phyloP scores from a whole-genome alignment of 1,284 basidiomycete species.

The Stygiomarasmius scandens region DNA sequence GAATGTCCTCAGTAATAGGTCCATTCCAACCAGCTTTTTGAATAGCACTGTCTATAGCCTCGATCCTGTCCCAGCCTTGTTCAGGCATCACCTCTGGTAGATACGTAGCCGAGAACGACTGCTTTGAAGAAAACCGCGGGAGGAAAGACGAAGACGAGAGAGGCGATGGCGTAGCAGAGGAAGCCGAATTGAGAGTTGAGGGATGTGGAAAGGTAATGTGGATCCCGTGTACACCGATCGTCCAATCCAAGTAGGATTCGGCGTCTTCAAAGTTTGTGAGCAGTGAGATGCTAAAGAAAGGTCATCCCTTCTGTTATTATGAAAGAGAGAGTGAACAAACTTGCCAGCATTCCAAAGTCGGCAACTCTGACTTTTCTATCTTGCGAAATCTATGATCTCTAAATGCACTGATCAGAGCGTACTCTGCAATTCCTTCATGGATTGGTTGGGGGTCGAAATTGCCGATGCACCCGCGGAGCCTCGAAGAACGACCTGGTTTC shows the following conservation, averaged over 20 bases:
- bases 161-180: constrained; percentile 66
- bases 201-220: constrained; percentile 87
- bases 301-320: neutral
- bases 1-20: constrained; percentile 79
- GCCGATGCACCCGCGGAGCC: constrained; percentile 93
- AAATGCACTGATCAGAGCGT: constrained; percentile 87
- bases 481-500: constrained; percentile 58
- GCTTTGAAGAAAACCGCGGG: constrained; percentile 54
- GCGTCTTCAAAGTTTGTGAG: constrained; percentile 92
- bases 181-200: constrained; percentile 49
- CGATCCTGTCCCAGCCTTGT: constrained; percentile 91
- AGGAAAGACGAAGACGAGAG: constrained; percentile 65
- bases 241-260: constrained; percentile 89
- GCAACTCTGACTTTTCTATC: constrained; percentile 79
- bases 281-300: constrained; percentile 75
- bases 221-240: constrained; percentile 90
- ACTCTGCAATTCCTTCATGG: constrained; percentile 81
- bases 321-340: constrained; percentile 6
- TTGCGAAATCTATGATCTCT: constrained; percentile 69
- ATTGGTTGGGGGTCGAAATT: constrained; percentile 85
- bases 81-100: constrained; percentile 92
- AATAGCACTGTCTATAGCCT: constrained; percentile 90
- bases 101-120: constrained; percentile 85
- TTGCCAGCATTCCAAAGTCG: constrained; percentile 82
- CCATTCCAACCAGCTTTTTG: constrained; percentile 91